Percentiles rank a stretch among this genome's conserved stretches.
phyloP scores from a whole-genome alignment of 192 early-diverging fungal genomes.

The Coemansia sp. region DNA sequence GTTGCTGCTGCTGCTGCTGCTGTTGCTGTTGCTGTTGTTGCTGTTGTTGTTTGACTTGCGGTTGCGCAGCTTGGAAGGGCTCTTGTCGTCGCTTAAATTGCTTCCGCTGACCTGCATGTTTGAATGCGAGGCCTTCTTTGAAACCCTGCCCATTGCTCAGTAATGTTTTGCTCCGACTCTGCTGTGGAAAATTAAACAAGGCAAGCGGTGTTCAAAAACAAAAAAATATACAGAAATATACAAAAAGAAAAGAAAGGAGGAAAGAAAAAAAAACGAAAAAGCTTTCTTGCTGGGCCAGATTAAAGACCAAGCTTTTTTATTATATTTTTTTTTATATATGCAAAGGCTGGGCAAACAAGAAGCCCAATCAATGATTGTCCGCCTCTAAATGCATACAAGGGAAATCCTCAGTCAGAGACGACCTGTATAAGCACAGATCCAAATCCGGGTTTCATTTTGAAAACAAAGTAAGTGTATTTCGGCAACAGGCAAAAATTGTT shows the following conservation, averaged over 20 bases:
- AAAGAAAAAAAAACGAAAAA: not conserved
- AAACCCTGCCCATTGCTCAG: slow-evolving; percentile 20
- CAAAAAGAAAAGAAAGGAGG: not conserved
- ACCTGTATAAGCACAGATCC: too few species aligned
- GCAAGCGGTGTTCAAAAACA: not conserved
- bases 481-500: too few species aligned
- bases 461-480: too few species aligned
- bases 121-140: slow-evolving; percentile 36
- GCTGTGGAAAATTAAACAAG: not conserved
- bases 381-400: not conserved
- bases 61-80: slow-evolving; percentile 42
- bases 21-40: too few species aligned
- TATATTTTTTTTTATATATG: not conserved
- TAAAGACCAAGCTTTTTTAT: not conserved
- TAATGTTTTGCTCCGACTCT: not conserved
- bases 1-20: slow-evolving; percentile 24
- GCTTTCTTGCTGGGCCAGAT: too few species aligned
- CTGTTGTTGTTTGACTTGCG: too few species aligned
- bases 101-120: slow-evolving; percentile 21
- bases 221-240: not conserved
- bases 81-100: slow-evolving; percentile 5
- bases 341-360: not conserved
- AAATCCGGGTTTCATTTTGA: too few species aligned
- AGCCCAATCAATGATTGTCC: too few species aligned
- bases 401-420: too few species aligned